These are phyloP conservation scores for Acorus gramineus DNA, from an alignment of 106 monocot species.

Conservation along the genomic window DNA sequence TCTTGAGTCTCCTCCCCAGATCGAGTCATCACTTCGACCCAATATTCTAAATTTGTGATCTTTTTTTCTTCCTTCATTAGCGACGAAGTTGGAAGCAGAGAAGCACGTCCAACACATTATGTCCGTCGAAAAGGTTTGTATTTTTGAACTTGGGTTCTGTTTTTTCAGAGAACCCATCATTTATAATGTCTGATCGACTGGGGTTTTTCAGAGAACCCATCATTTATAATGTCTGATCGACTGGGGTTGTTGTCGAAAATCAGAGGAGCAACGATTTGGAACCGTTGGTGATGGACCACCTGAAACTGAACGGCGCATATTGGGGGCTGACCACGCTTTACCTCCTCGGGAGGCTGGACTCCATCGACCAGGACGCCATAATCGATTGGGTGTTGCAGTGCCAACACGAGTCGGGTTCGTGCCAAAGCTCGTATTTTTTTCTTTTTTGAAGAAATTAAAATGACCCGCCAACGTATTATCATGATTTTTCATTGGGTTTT, in stretches of 20 bases:
- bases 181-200: neutral
- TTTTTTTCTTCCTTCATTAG: neutral
- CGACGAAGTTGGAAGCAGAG: slow-evolving; percentile 29
- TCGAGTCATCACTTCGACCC: no score
- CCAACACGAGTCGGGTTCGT: slow-evolving; percentile 51
- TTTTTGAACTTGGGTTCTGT: neutral
- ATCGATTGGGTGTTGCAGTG: slow-evolving; percentile 79
- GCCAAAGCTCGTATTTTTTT: neutral
- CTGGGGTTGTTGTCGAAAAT: neutral
- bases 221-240: no score
- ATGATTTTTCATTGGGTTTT: no score
- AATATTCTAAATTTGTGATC: no score
- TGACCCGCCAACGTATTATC: no score
- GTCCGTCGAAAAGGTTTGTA: slow-evolving; percentile 61
- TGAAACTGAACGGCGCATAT: slow-evolving; percentile 83
- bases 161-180: neutral
- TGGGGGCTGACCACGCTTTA: slow-evolving; percentile 96
- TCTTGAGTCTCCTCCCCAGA: no score
- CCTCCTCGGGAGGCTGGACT: slow-evolving; percentile 53
- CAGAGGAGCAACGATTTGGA: slow-evolving; percentile 82
- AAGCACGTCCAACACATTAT: slow-evolving; percentile 78
- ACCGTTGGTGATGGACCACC: slow-evolving; percentile 72
- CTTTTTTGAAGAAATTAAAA: no score
- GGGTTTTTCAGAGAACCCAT: slow-evolving; percentile 24
- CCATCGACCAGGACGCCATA: slow-evolving; percentile 50